Percentiles rank a stretch among this genome's conserved stretches.
These are phyloP conservation scores for Umbelopsis ramanniana DNA, from an alignment of 192 early-diverging fungal species.

Conservation along the genomic window DNA sequence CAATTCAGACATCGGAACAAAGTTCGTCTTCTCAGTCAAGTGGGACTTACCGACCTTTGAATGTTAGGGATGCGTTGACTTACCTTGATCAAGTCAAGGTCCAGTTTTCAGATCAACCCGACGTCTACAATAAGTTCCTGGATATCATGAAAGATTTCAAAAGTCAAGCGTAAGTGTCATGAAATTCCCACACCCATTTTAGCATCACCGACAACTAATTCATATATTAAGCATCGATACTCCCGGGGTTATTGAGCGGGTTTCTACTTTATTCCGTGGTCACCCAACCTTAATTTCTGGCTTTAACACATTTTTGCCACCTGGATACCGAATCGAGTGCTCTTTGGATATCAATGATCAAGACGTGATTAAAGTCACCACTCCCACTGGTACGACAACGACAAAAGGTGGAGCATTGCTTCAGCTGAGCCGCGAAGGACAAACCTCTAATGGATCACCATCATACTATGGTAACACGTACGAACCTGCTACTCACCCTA, in stretches of 20 bases:
- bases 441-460: background rate
- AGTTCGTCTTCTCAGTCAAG: background rate
- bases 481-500: constrained; percentile 29
- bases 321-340: constrained; percentile 95
- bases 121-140: constrained; percentile 97
- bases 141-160: constrained; percentile 99
- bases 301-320: constrained; percentile 99
- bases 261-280: constrained; percentile 92
- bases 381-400: constrained; percentile 73
- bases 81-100: constrained; percentile 97
- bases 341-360: constrained; percentile 78
- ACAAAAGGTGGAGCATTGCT: constrained; percentile 50
- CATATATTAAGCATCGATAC: constrained; percentile 79
- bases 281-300: constrained; percentile 91
- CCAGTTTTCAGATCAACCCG: constrained; percentile 89
- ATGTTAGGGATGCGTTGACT: constrained; percentile 93
- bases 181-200: background rate
- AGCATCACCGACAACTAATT: constrained; percentile 18
- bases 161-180: constrained; percentile 76
- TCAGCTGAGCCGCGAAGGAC: constrained; percentile 16
- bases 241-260: constrained; percentile 96
- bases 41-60: constrained; percentile 60
- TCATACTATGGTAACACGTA: constrained; percentile 27
- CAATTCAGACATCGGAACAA: background rate
- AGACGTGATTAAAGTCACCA: constrained; percentile 83